phyloP scores from a whole-genome alignment of 2,329 filamentous ascomycete species.

The Emmonsiellopsis sp. region DNA sequence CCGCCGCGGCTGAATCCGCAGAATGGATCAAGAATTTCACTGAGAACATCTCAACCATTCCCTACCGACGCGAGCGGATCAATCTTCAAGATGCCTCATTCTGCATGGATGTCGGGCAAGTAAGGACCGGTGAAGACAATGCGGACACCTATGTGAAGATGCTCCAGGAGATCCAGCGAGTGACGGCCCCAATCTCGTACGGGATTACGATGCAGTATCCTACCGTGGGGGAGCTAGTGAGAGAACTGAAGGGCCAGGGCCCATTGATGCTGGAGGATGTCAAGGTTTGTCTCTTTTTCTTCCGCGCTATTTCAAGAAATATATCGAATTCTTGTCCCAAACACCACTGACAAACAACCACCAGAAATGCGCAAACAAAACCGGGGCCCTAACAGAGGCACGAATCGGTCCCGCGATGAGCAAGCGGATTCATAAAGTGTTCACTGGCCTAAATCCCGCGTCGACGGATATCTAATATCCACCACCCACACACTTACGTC shows the following conservation, averaged over 20 bases:
- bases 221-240: constrained; percentile 49
- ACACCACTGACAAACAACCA: neutral
- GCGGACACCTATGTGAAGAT: constrained; percentile 63
- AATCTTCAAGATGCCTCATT: constrained; percentile 50
- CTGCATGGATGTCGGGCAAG: constrained; percentile 72
- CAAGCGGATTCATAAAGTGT: constrained; percentile 40
- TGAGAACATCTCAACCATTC: constrained; percentile 67
- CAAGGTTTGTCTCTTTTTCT: constrained; percentile 22
- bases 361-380: constrained; percentile 41
- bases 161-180: constrained; percentile 64
- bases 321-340: neutral
- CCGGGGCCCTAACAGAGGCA: constrained; percentile 36
- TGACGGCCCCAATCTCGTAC: constrained; percentile 64
- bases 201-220: constrained; percentile 57
- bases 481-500: neutral
- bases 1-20: constrained; percentile 52
- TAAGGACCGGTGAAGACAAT: constrained; percentile 57
- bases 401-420: constrained; percentile 41
- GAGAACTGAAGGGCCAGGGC: constrained; percentile 50
- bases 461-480: constrained; percentile 33
- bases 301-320: neutral
- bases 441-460: constrained; percentile 37
- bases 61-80: constrained; percentile 49
- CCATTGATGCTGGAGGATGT: constrained; percentile 55
- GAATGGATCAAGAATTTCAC: constrained; percentile 67